These are phyloP conservation scores for Acacia pycnantha DNA, from an alignment of 331 rosid species.

Conservation along the genomic window DNA sequence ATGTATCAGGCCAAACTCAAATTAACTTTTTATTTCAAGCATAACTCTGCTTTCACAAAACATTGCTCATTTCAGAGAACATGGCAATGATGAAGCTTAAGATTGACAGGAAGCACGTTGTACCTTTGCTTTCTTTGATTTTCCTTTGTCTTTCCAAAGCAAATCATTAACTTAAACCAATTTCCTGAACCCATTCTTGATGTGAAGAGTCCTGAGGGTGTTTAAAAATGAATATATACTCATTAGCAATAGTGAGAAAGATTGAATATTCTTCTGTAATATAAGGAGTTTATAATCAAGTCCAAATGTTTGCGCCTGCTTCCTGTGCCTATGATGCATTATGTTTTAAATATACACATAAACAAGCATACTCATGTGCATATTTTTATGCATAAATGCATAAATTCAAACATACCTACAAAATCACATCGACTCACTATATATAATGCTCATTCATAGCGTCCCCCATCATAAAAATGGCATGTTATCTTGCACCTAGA, in stretches of 20 bases:
- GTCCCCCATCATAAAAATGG: too few relatives aligned
- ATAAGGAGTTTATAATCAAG: conserved; percentile 2
- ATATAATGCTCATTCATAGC: too few relatives aligned
- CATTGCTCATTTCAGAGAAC: background rate
- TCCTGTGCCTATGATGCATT: background rate
- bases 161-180: conserved; percentile 62
- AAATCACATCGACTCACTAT: too few relatives aligned
- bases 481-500: too few relatives aligned
- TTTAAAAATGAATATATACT: background rate
- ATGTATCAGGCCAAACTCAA: background rate
- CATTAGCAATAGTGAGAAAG: background rate
- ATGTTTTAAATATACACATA: background rate
- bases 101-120: background rate
- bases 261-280: background rate
- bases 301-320: background rate
- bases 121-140: conserved; percentile 66
- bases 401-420: too few relatives aligned
- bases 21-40: background rate
- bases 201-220: conserved; percentile 14
- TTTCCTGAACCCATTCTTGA: conserved; percentile 66
- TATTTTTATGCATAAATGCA: too few relatives aligned
- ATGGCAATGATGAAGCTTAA: too few relatives aligned
- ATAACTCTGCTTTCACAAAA: background rate
- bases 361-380: too few relatives aligned
- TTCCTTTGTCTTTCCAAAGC: conserved; percentile 56